Base-by-base conservation (phyloP, 2,329 filamentous ascomycete genomes). In the Hymenoscyphus occultus region DNA sequence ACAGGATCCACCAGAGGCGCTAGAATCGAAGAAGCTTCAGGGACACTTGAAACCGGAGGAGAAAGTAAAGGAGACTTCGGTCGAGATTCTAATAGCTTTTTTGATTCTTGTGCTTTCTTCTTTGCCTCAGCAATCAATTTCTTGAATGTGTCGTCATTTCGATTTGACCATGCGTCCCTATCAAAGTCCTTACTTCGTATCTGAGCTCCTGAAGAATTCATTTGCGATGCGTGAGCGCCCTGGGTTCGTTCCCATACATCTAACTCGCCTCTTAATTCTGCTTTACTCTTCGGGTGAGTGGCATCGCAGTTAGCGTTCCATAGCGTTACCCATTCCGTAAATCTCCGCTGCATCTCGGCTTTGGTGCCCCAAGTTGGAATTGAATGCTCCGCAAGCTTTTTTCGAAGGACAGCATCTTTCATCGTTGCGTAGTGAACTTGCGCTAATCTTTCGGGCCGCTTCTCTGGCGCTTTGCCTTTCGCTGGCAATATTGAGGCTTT, bases 241-340 rank as follows among this genome's bases (percentile, higher is more conserved):
- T 96, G 87, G 0, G 90, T 94, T 56, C 87, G 84, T 77, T 99
- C 95, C 94, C 95, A 98, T 1, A 85, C 78, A 28, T 94, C 90
- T 13, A 99, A 77, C 66, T 98, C 94, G 14, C 85, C 86, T 16
- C 96, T 77, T 4, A 99, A 77, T 64, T 95, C 89, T 6, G 79
- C 74, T 68, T 91, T 92, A 12, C 82, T 81, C 74, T 90, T 90
- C 0, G 92, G 92, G 1, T 81, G 80, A 42, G 84, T 85, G 1
- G 93, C 90, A 77, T 99, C 95, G 78, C 93, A 97, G 75, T 99
- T 99, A 12, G 96, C 91, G 76, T 99, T 99, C 90, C 92, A 97
- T 19, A 99, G 79, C 45, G 95, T 97, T 61, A 95, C 84, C 93
- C 93, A 99, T 77, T 99, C 95, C 31, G 86, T 91, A 73, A 98